These are phyloP conservation scores for Annulohypoxylon nitens DNA, from an alignment of 495 filamentous ascomycete genomes.

Conservation along the genomic window DNA sequence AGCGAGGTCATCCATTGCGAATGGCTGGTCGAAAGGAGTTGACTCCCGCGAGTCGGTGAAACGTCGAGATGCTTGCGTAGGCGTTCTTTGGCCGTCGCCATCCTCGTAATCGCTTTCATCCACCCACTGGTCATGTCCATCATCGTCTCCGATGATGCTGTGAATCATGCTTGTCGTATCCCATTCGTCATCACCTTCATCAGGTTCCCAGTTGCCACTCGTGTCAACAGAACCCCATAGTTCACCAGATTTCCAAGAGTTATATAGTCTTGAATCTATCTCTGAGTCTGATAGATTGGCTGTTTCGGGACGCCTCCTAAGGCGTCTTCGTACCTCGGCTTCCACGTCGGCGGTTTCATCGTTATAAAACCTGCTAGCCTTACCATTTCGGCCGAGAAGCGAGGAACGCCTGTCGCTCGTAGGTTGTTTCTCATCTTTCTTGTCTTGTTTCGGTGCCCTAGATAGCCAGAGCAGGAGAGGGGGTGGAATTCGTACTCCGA, in stretches of 20 bases:
- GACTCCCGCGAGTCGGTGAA: constrained; percentile 65
- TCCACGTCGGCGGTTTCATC: constrained; percentile 68
- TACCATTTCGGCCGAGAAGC: constrained; percentile 17
- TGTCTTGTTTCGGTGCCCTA: constrained; percentile 55
- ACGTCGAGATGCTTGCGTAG: constrained; percentile 66
- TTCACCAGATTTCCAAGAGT: constrained; percentile 82
- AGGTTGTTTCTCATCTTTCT: constrained; percentile 45
- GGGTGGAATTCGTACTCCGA: constrained; percentile 74
- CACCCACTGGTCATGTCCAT: constrained; percentile 55
- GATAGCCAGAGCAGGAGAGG: constrained; percentile 70
- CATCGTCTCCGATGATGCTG: constrained; percentile 48
- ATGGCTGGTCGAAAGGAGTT: constrained; percentile 72
- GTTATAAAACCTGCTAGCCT: constrained; percentile 36
- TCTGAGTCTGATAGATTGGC: constrained; percentile 66
- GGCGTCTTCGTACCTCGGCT: constrained; percentile 73
- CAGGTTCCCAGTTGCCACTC: constrained; percentile 73
- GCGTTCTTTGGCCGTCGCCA: constrained; percentile 77
- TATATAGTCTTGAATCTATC: constrained; percentile 79
- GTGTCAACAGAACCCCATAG: constrained; percentile 85
- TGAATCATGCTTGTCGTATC: constrained; percentile 59
- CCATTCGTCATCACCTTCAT: constrained; percentile 67
- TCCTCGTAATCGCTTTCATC: constrained; percentile 52
- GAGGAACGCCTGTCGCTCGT: constrained; percentile 25
- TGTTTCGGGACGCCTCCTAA: constrained; percentile 50
- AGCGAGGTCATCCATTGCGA: constrained; percentile 78